phyloP scores from a whole-genome alignment of 805 yeast species.

The Hanseniaspora lindneri region DNA sequence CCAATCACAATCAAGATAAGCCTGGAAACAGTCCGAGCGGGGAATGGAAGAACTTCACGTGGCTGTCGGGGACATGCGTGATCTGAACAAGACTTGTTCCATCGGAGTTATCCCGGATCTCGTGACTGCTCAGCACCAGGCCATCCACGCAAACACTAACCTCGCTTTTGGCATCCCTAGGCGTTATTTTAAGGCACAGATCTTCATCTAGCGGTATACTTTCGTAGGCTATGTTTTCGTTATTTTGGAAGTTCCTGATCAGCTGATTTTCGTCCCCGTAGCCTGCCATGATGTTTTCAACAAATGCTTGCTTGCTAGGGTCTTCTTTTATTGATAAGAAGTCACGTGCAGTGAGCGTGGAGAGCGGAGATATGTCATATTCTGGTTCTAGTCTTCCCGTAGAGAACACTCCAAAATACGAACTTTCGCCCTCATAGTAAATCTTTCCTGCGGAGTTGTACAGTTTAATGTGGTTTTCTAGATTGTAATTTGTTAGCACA shows the following conservation, averaged over 20 bases:
- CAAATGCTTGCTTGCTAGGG: neutral
- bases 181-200: neutral
- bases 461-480: neutral
- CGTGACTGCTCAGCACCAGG: neutral
- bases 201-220: neutral
- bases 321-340: slow-evolving; percentile 8
- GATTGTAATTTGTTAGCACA: neutral
- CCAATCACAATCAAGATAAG: no score
- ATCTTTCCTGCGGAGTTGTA: neutral
- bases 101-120: neutral
- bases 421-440: slow-evolving; percentile 2
- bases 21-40: no score
- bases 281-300: slow-evolving; percentile 1
- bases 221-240: neutral
- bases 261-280: neutral
- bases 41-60: neutral
- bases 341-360: neutral
- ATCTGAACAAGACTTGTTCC: neutral
- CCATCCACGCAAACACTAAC: slow-evolving; percentile 12
- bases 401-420: slow-evolving; percentile 12
- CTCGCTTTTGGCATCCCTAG: neutral
- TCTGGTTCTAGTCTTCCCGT: slow-evolving; percentile 12
- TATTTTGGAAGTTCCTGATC: neutral
- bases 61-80: neutral
- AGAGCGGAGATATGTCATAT: slow-evolving; percentile 11